A percentile compares a stretch with the other conserved stretches of the same genome.
These are phyloP conservation scores for Collariella sp. DNA, from an alignment of 495 filamentous ascomycete genomes.

Conservation along the genomic window DNA sequence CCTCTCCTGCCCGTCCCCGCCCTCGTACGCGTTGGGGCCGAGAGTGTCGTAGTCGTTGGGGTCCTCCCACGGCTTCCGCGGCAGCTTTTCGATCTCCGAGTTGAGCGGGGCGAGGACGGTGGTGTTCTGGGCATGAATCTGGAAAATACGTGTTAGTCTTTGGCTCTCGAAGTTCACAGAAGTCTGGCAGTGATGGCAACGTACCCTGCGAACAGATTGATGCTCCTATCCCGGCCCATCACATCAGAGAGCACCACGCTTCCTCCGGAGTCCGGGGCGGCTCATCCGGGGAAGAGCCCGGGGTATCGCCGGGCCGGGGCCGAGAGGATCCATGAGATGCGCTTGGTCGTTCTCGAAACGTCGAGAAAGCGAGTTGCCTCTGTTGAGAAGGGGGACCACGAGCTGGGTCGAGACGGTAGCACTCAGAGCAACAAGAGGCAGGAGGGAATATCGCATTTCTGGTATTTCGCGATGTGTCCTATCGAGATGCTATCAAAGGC, in stretches of 20 bases:
- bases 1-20: slow-evolving; percentile 65
- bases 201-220: slow-evolving; percentile 75
- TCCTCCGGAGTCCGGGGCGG: slow-evolving; percentile 35
- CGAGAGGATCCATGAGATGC: slow-evolving; percentile 30
- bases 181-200: neutral
- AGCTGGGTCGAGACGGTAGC: slow-evolving; percentile 23
- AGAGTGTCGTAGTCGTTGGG: slow-evolving; percentile 65
- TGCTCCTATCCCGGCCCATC: slow-evolving; percentile 67
- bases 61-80: slow-evolving; percentile 92
- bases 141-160: too few species aligned
- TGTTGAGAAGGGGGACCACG: slow-evolving; percentile 20
- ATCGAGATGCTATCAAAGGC: neutral
- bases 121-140: slow-evolving; percentile 58
- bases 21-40: slow-evolving; percentile 74
- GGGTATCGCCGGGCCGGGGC: slow-evolving; percentile 30
- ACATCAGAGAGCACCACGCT: slow-evolving; percentile 70
- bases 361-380: neutral
- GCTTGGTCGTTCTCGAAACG: slow-evolving; percentile 20
- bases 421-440: slow-evolving; percentile 14
- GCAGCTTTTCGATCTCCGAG: slow-evolving; percentile 65
- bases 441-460: slow-evolving; percentile 13
- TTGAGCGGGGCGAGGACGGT: slow-evolving; percentile 89
- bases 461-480: neutral
- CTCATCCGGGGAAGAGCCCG: slow-evolving; percentile 24
- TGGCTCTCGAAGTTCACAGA: too few species aligned